Percentiles rank a stretch among this genome's conserved stretches.
Evolutionary conservation across 495 filamentous ascomycete genomes (phyloP).

Genomic region (Penicillium antarcticum): DNA sequence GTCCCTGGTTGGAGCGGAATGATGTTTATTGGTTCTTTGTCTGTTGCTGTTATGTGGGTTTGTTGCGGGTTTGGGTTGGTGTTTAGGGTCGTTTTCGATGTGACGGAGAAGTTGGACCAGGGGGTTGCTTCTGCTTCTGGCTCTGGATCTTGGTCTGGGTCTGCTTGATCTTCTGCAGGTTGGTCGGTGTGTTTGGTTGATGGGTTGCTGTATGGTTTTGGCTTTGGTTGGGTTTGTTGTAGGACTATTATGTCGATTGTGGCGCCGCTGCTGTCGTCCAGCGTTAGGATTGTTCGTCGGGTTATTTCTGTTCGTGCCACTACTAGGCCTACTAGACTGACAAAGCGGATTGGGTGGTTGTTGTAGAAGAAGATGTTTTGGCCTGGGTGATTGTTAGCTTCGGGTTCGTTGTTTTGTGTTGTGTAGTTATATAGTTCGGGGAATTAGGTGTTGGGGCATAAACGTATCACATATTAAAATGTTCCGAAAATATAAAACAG

Average conservation of each 20-base stretch:
- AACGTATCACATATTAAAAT: neutral
- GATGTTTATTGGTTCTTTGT: constrained; percentile 32
- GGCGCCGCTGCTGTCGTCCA: constrained; percentile 85
- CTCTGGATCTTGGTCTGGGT: neutral
- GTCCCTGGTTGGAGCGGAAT: constrained; percentile 58
- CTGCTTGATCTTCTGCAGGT: too few relatives aligned
- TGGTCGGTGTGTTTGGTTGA: constrained; percentile 6
- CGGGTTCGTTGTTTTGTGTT: neutral
- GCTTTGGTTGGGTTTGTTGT: constrained; percentile 13
- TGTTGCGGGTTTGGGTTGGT: neutral
- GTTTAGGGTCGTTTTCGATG: neutral
- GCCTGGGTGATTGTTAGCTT: constrained; percentile 37
- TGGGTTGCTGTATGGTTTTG: neutral
- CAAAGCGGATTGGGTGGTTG: constrained; percentile 90
- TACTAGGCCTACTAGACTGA: constrained; percentile 70
- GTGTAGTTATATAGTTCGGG: neutral
- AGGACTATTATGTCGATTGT: constrained; percentile 59
- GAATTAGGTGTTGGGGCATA: neutral
- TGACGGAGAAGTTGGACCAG: neutral
- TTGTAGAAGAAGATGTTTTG: constrained; percentile 72
- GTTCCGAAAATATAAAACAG: too few relatives aligned
- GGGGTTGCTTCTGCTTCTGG: neutral
- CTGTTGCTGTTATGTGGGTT: constrained; percentile 4
- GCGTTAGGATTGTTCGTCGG: constrained; percentile 57
- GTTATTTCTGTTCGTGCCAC: constrained; percentile 69